Evolutionary conservation across 441 rosid genomes (phyloP).

Genomic region (Pelargonium myrrhifolium): DNA sequence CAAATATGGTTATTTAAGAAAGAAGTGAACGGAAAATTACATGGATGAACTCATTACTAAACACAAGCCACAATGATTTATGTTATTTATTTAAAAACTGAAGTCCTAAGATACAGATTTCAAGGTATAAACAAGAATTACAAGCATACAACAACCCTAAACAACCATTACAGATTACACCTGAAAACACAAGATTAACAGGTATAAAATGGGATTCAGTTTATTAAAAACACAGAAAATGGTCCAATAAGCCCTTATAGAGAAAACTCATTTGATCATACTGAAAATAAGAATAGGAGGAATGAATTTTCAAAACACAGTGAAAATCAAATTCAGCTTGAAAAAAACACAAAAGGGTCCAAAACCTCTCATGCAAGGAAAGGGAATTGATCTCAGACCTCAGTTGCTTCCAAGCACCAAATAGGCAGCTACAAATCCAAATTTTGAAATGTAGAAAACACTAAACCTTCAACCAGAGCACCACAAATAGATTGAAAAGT

Average conservation of each 20-base stretch:
- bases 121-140: neutral
- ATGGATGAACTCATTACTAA: neutral
- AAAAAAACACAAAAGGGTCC: neutral
- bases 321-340: neutral
- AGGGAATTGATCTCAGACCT: neutral
- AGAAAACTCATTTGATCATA: too few species aligned
- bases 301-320: too few species aligned
- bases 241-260: too few species aligned
- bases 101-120: neutral
- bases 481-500: neutral
- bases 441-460: neutral
- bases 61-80: neutral
- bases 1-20: neutral
- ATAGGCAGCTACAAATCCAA: neutral
- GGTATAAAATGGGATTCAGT: too few species aligned
- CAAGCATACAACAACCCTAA: neutral
- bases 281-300: too few species aligned
- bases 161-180: neutral
- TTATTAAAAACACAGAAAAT: too few species aligned
- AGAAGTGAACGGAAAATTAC: neutral
- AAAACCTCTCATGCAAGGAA: neutral
- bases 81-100: neutral
- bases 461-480: neutral
- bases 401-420: too few species aligned
- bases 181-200: neutral